These are phyloP conservation scores for Botryosphaeria dothidea DNA, from an alignment of 2,329 filamentous ascomycete species.

Conservation along the genomic window DNA sequence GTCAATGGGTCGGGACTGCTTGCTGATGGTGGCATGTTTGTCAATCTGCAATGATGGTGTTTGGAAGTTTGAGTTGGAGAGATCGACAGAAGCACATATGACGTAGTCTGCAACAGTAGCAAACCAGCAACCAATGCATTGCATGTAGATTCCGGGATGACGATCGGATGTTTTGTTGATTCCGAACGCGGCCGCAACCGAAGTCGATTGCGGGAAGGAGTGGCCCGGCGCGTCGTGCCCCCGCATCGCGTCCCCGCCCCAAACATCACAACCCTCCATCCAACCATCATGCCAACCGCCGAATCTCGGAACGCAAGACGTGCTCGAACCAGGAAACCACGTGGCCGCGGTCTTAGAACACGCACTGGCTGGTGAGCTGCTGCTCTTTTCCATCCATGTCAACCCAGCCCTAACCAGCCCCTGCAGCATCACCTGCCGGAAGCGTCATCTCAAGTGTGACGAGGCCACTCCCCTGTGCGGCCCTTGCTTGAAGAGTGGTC, in stretches of 20 bases:
- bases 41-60: neutral
- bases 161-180: no score
- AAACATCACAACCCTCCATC: neutral
- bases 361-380: conserved; percentile 44
- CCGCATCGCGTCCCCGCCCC: neutral
- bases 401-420: neutral
- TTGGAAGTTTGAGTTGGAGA: no score
- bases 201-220: no score
- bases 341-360: conserved; percentile 46
- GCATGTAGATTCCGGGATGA: no score
- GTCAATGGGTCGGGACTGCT: neutral
- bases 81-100: no score
- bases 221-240: neutral
- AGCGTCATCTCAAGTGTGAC: conserved; percentile 54
- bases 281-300: neutral
- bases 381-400: neutral
- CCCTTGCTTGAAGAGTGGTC: conserved; percentile 45
- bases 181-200: no score
- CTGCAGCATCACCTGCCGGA: conserved; percentile 46
- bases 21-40: neutral
- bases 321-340: conserved; percentile 35
- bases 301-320: conserved; percentile 2
- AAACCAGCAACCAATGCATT: no score
- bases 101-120: no score
- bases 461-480: conserved; percentile 47